Evolutionary conservation across 2,329 filamentous ascomycete genomes (phyloP), one percentile per base, ranked within the genome.

Genomic region (Coniochaeta sp.): DNA sequence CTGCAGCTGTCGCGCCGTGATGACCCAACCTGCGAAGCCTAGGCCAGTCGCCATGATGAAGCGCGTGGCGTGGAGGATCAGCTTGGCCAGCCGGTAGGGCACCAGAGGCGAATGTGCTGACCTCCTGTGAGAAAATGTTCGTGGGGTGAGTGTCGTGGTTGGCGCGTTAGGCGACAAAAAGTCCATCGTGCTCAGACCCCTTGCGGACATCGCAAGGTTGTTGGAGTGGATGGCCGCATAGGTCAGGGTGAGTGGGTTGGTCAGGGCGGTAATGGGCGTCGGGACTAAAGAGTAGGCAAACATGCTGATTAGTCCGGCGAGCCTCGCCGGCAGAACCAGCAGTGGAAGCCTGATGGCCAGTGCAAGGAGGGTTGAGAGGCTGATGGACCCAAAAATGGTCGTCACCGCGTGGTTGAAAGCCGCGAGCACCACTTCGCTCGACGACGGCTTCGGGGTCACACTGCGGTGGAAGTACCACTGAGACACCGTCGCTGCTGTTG

Each of bases 381-480:
- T 95, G 60, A 97, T 89, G 4, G 90, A 95, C 51, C 94, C 94
- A 63, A 96, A 95, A 32, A 96, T 85, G 2, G 89, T 92, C 14
- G 89, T 91, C 13, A 82, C 75, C 3, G 91, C 86, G 70, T 99
- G 94, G 48, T 77, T 76, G 42, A 96, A 74, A 13, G 91, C 92
- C 6, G 91, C 92, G 55, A 82, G 76, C 24, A 97, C 90, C 47
- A 97, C 86, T 51, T 91, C 86, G 52, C 79, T 77, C 1, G 90
- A 91, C 1, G 89, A 84, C 2, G 91, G 85, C 8, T 86, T 77
- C 5, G 92, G 90, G 10, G 85, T 80, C 4, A 85, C 83, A 60
- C 95, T 87, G 56, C 94, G 89, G 68, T 97, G 92, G 68, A 97
- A 99, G 70, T 99, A 99, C 94, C 94, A 99, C 68, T 99, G 94